phyloP scores from a whole-genome alignment of 257 asterid genomes.

The Marsdenia floribunda region DNA sequence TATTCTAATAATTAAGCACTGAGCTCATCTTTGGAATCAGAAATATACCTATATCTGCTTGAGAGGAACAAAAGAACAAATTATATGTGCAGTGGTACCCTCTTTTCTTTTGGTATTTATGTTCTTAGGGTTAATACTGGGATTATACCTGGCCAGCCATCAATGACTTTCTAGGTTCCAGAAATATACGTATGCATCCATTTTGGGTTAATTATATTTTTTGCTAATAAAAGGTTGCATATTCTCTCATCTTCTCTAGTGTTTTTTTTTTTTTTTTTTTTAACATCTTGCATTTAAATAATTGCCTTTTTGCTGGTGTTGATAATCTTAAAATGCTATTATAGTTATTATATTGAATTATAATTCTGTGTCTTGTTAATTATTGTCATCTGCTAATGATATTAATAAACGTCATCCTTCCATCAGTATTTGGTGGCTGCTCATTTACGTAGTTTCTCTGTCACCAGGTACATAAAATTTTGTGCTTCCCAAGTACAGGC shows the following conservation, averaged over 20 bases:
- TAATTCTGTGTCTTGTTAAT: not conserved
- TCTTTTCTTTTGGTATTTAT: not conserved
- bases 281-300: not conserved
- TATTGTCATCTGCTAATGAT: not conserved
- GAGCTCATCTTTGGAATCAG: not conserved
- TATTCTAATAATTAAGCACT: not conserved
- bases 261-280: not conserved
- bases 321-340: not conserved
- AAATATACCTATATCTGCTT: not conserved
- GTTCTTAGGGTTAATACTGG: not conserved
- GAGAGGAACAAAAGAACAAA: not conserved
- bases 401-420: not conserved
- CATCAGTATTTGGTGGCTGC: not conserved
- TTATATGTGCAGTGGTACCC: not conserved
- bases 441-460: not conserved
- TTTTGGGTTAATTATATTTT: not conserved
- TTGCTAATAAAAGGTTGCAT: too few relatives aligned
- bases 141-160: not conserved
- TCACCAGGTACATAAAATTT: not conserved
- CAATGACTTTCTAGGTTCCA: not conserved
- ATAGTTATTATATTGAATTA: not conserved
- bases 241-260: too few relatives aligned
- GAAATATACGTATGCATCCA: not conserved
- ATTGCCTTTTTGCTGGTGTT: not conserved
- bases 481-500: slow-evolving; percentile 10